phyloP scores from a whole-genome alignment of 768 basidiomycete genomes.

The Gelatoporia subvermispora region DNA sequence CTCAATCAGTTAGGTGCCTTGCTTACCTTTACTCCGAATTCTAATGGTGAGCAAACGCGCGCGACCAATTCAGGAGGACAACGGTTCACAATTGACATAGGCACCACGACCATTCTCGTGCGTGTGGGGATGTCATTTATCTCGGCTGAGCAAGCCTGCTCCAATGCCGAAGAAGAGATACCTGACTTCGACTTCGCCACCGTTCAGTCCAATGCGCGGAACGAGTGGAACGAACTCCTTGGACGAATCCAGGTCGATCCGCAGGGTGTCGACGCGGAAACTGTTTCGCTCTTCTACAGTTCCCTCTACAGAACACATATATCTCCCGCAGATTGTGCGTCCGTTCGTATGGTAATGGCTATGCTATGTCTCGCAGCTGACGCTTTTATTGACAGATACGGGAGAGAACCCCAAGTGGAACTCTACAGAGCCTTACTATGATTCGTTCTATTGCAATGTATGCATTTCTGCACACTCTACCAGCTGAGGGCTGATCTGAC shows the following conservation, averaged over 20 bases:
- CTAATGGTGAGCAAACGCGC: slow-evolving; percentile 21
- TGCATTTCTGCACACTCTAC: neutral
- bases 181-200: slow-evolving; percentile 51
- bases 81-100: neutral
- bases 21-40: slow-evolving; percentile 44
- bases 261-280: slow-evolving; percentile 42
- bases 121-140: slow-evolving; percentile 66
- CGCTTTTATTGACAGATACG: slow-evolving; percentile 42
- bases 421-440: slow-evolving; percentile 61
- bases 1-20: slow-evolving; percentile 48
- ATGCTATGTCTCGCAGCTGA: too few species aligned
- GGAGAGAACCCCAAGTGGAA: slow-evolving; percentile 64
- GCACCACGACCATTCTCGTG: slow-evolving; percentile 44
- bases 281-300: slow-evolving; percentile 53
- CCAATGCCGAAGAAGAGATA: slow-evolving; percentile 58
- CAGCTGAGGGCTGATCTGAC: neutral
- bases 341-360: neutral
- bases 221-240: slow-evolving; percentile 55
- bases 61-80: too few species aligned
- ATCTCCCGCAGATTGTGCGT: slow-evolving; percentile 58
- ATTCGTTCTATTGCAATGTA: slow-evolving; percentile 66
- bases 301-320: slow-evolving; percentile 63
- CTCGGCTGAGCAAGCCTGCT: slow-evolving; percentile 54
- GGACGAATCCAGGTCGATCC: slow-evolving; percentile 50
- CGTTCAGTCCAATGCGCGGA: slow-evolving; percentile 38